Percentiles rank a stretch among this genome's conserved stretches.
Evolutionary conservation across 441 rosid species (phyloP).

Genomic region (Populus trichocarpa): DNA sequence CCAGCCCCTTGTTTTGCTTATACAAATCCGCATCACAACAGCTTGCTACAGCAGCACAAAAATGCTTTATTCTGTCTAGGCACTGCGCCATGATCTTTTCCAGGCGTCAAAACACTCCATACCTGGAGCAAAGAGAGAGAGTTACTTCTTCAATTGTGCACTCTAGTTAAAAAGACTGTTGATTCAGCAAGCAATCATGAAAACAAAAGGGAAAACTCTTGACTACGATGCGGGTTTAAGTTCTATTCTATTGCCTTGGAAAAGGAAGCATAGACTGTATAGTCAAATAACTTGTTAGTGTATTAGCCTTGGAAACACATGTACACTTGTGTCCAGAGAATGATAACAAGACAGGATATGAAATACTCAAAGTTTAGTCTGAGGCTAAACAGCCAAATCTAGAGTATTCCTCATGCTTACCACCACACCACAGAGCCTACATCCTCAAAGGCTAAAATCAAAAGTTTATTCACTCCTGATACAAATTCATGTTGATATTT

Average conservation of each 20-base stretch:
- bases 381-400: neutral
- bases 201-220: neutral
- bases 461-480: neutral
- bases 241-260: neutral
- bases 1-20: constrained; percentile 62
- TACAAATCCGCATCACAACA: constrained; percentile 70
- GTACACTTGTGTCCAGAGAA: too few relatives aligned
- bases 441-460: neutral
- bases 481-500: neutral
- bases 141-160: neutral
- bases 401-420: too few relatives aligned
- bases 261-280: neutral
- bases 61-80: constrained; percentile 47
- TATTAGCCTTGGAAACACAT: too few relatives aligned
- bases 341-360: neutral
- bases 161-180: neutral
- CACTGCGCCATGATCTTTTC: constrained; percentile 77
- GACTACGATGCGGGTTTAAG: neutral
- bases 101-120: constrained; percentile 63
- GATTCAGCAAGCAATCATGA: neutral
- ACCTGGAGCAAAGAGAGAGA: constrained; percentile 31
- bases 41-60: constrained; percentile 52
- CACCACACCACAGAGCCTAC: neutral
- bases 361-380: neutral
- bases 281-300: neutral